These are phyloP conservation scores for Huiozyma sinensis DNA, from an alignment of 805 yeast genomes.

Conservation along the genomic window DNA sequence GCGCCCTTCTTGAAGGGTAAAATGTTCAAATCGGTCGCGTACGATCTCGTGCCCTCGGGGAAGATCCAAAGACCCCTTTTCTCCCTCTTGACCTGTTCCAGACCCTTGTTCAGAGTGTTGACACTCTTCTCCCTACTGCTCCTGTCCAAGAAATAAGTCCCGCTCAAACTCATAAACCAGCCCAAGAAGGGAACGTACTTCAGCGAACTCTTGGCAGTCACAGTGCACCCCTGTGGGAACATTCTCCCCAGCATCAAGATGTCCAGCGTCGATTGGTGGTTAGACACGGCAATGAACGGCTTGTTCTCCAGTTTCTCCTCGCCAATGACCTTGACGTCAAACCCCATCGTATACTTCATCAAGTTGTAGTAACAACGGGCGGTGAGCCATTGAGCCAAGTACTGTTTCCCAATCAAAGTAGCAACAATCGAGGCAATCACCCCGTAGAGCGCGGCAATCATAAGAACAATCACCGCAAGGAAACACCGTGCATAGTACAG, in stretches of 20 bases:
- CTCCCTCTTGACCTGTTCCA: conserved; percentile 45
- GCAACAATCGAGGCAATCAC: conserved; percentile 62
- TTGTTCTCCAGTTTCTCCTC: conserved; percentile 45
- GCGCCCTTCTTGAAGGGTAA: conserved; percentile 96
- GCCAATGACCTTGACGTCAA: conserved; percentile 58
- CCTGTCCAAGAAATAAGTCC: conserved; percentile 87
- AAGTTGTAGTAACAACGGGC: conserved; percentile 69
- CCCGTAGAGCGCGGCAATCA: conserved; percentile 63
- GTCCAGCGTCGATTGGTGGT: conserved; percentile 89
- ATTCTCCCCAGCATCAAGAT: conserved; percentile 68
- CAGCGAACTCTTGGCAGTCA: conserved; percentile 81
- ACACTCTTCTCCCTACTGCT: conserved; percentile 65
- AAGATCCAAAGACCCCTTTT: conserved; percentile 78
- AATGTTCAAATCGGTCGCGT: conserved; percentile 52
- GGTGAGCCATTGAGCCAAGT: conserved; percentile 78
- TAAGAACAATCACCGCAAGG: conserved; percentile 41
- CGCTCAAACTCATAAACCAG: conserved; percentile 90
- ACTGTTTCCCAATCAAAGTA: conserved; percentile 59
- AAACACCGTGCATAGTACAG: conserved; percentile 48
- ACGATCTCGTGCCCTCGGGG: conserved; percentile 97
- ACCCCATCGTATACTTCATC: conserved; percentile 53
- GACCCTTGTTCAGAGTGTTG: conserved; percentile 60
- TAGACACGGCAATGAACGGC: conserved; percentile 76
- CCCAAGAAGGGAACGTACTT: conserved; percentile 85
- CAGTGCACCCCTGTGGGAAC: conserved; percentile 82